These are phyloP conservation scores for Plantago elongata DNA, from an alignment of 257 asterid genomes.

Conservation along the genomic window DNA sequence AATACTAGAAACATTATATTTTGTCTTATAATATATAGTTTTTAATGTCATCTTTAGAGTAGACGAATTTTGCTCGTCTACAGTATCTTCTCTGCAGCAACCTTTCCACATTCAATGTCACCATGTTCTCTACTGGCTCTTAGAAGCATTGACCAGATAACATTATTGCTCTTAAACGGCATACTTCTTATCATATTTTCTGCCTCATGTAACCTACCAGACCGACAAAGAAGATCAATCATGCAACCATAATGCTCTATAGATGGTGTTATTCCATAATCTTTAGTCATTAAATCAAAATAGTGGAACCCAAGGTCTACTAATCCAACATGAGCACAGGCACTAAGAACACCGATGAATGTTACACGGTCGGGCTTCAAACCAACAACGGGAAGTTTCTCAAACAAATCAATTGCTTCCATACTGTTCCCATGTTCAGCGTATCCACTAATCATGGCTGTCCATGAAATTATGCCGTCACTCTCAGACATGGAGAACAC, in stretches of 20 bases:
- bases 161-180: constrained; percentile 72
- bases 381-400: constrained; percentile 40
- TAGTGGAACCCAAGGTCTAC: constrained; percentile 66
- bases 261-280: constrained; percentile 47
- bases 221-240: constrained; percentile 88
- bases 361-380: constrained; percentile 74
- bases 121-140: constrained; percentile 75
- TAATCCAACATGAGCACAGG: constrained; percentile 80
- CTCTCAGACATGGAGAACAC: constrained; percentile 36
- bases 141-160: constrained; percentile 78
- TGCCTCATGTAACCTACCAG: constrained; percentile 71
- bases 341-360: constrained; percentile 76
- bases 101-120: constrained; percentile 62
- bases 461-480: constrained; percentile 76
- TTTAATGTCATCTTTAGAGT: no score
- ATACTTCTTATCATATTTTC: constrained; percentile 67
- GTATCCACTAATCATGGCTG: constrained; percentile 85
- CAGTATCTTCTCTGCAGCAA: constrained; percentile 69
- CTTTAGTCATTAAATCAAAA: constrained; percentile 54
- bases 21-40: no score
- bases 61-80: no score
- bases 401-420: constrained; percentile 74
- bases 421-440: constrained; percentile 84
- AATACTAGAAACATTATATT: no score
- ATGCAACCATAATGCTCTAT: constrained; percentile 92